These are phyloP conservation scores for Suillus spraguei DNA, from an alignment of 768 basidiomycete genomes.

Conservation along the genomic window DNA sequence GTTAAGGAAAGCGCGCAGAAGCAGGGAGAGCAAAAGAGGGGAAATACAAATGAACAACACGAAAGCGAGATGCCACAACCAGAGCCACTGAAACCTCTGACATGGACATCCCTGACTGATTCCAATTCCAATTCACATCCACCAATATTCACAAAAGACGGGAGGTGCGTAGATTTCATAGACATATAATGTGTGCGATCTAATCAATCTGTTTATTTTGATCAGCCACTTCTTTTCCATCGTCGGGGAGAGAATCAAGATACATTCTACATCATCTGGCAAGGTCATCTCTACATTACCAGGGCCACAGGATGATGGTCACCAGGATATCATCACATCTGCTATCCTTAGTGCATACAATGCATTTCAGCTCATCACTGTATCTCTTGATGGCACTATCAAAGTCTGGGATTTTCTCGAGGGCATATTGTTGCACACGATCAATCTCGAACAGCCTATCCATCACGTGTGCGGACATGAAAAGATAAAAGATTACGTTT, in stretches of 20 bases:
- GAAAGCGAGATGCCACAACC: slow-evolving; percentile 20
- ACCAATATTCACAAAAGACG: slow-evolving; percentile 86
- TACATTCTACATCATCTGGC: slow-evolving; percentile 79
- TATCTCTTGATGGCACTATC: slow-evolving; percentile 80
- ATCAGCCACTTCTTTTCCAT: slow-evolving; percentile 88
- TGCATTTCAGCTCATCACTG: slow-evolving; percentile 86
- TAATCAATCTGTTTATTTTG: slow-evolving; percentile 11
- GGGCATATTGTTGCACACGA: slow-evolving; percentile 72
- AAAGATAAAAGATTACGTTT: slow-evolving; percentile 66
- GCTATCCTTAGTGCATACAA: slow-evolving; percentile 83
- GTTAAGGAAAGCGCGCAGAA: slow-evolving; percentile 21
- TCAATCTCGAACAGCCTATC: slow-evolving; percentile 71
- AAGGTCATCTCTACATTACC: slow-evolving; percentile 84
- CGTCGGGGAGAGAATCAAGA: slow-evolving; percentile 78
- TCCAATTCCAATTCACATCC: slow-evolving; percentile 62
- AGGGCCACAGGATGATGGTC: slow-evolving; percentile 43
- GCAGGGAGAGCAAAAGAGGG: slow-evolving; percentile 7
- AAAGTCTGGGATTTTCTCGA: slow-evolving; percentile 95
- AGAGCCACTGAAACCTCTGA: slow-evolving; percentile 42
- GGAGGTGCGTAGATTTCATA: slow-evolving; percentile 56
- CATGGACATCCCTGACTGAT: slow-evolving; percentile 75
- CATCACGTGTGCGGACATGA: slow-evolving; percentile 73
- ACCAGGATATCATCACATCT: slow-evolving; percentile 64
- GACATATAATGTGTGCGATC: slow-evolving; percentile 14
- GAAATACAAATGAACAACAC: slow-evolving; percentile 17